Percentiles rank a stretch among this genome's conserved stretches.
Evolutionary conservation across 2,329 filamentous ascomycete species (phyloP).

Genomic region (Exophiala aquamarina): DNA sequence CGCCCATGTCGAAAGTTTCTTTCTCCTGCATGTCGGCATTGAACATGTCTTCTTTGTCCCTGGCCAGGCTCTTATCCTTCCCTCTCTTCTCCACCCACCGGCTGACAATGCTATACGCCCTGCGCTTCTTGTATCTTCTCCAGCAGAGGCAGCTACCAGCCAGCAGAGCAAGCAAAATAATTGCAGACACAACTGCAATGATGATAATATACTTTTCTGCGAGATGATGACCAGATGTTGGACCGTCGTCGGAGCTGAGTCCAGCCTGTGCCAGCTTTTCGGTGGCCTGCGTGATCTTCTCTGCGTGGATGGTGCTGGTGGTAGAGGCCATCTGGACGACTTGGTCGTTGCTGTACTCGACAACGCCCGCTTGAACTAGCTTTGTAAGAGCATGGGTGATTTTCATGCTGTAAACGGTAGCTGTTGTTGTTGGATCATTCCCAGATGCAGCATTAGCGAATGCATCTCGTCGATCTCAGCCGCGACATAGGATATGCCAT

Average conservation of each 20-base stretch:
- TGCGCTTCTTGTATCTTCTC: constrained; percentile 19
- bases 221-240: constrained; percentile 9
- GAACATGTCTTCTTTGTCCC: constrained; percentile 21
- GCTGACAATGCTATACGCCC: constrained; percentile 20
- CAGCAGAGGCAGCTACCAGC: constrained; percentile 15
- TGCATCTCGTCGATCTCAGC: no score
- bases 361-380: constrained; percentile 19
- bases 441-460: constrained; percentile 4
- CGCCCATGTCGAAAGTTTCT: constrained; percentile 12
- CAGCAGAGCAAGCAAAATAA: constrained; percentile 12
- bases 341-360: constrained; percentile 6
- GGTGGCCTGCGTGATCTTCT: constrained; percentile 18
- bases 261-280: constrained; percentile 17
- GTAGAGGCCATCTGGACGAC: constrained; percentile 7
- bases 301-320: constrained; percentile 7
- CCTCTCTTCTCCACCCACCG: constrained; percentile 14
- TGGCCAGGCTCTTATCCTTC: constrained; percentile 9
- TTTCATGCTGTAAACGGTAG: constrained; percentile 6
- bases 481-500: no score
- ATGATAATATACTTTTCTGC: constrained; percentile 20
- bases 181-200: constrained; percentile 15
- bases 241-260: constrained; percentile 6
- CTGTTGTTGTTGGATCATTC: constrained; percentile 7
- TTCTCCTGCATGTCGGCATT: constrained; percentile 19
- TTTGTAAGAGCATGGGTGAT: constrained; percentile 17